Evolutionary conservation across 129 eudicot genomes (phyloP), one percentile per base, ranked within the genome.

Genomic region (Silybum marianum): DNA sequence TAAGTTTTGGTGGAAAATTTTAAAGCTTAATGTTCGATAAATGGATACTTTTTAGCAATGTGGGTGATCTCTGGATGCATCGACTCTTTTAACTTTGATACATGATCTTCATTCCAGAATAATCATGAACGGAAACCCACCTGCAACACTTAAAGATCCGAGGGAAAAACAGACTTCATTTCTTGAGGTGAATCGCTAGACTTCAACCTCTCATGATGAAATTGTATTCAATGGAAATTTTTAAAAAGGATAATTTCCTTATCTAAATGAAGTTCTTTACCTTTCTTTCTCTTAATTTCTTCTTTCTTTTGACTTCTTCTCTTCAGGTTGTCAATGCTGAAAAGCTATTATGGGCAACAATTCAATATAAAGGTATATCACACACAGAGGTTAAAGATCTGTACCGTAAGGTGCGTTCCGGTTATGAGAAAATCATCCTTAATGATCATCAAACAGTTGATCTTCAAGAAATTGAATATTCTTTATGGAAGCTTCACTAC

Each of bases 401-500:
- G 66, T 92, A 92, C 73, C 90, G n/a, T 19, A 88, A 86, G 71
- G 96, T 86, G 23, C 89, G 97, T 1, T 78, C 90, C 54, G 75
- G 79, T 46, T 92, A 90, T 69, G 97, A 89, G 88, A 87, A 85
- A 32, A 78, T 90, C 71, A 87, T 95, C 51, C 72, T 89, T 7
- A 83, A 76, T 67, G 82, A 87, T 82, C 77, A 83, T 32, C 84
- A 85, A 42, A 67, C 62, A 30, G 82, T 81, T 14, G 90, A 92
- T 42, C 93, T 85, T 82, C 97, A 92, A 81, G 94, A 90, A 66
- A 81, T 87, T 82, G 99, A 95, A 69, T 89, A 86, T 73, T 86
- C 86, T 39, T 62, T 95, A 75, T 95, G 99, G 99, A 95, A 86
- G 88, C 97, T 95, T 76, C 97, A 95, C 77, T 95, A 95, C 78